Evolutionary conservation across 306 rosid genomes (phyloP), one percentile per base, ranked within the genome.

Genomic region (Casuarina cunninghamiana): DNA sequence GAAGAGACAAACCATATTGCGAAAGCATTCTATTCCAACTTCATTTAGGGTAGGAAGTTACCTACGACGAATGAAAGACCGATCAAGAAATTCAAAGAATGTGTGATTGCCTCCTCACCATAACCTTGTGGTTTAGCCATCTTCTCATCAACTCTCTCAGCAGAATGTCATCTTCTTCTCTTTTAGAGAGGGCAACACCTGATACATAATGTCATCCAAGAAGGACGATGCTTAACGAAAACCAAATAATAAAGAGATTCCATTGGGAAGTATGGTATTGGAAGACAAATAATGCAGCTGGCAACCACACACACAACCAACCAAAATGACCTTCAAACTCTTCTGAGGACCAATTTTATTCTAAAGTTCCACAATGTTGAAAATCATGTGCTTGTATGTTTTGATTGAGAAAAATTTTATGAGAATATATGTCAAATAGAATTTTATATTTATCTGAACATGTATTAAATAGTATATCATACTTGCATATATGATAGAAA

Each of bases 121-220:
- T 83, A 16, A 87, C 61, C 73, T 85, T 86, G 53, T 87, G 87
- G 58, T 77, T 90, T 21, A 48, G 19, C 97, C 97, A 90, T 75
- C 97, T 84, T 55, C 46, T 79, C 13, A 86, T 88, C 53, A 92
- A 86, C 77, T 92, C 97, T 75, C 81, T 84, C 82, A 92, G 77
- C 93, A 88, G 80, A 78, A 84, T 86, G 16, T 85, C 95, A 58
- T 86, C 89, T 87, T 91, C 82, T 90, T 92, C 75, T 90, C 93
- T 68, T 76, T 85, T 21, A 92, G 72, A 37, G 89, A 80, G 2
- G 89, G 93, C 78, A 92, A 44, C 75, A 92, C 93, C 97, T 92
- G 62, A 60, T 9, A 35, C 41, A 70, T 16, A 21, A 71, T 39
- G 0, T 10, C n/a, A 63, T 76, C 9, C 32, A 37, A 49, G 65